Conservation (phyloP, 2,329 filamentous ascomycete genomes). For the Ceratocystis variospora region DNA sequence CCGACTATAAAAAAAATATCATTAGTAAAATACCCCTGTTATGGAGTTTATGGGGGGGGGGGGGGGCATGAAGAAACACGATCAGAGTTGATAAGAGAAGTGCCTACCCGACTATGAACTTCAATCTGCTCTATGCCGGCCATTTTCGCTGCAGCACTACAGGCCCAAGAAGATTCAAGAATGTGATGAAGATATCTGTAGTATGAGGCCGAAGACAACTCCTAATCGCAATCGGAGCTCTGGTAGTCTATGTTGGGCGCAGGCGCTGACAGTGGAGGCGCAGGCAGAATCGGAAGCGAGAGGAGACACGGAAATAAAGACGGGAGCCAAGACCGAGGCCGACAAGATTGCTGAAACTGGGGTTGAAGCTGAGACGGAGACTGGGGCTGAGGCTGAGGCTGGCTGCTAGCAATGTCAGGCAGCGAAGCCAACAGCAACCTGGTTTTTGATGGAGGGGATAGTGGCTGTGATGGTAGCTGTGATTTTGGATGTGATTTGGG, state of each 20-base stretch:
- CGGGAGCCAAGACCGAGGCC: neutral
- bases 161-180: constrained; percentile 11
- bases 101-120: constrained; percentile 81
- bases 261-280: neutral
- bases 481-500: constrained; percentile 1
- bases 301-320: neutral
- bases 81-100: neutral
- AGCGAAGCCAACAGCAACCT: neutral
- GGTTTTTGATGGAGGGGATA: neutral
- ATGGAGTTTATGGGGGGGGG: neutral
- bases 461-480: neutral
- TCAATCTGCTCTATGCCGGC: constrained; percentile 93
- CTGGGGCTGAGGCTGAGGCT: neutral
- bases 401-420: neutral
- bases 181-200: constrained; percentile 5
- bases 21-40: constrained; percentile 13
- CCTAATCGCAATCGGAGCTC: constrained; percentile 4
- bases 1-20: constrained; percentile 50
- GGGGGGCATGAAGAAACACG: neutral
- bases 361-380: neutral
- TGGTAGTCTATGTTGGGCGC: neutral
- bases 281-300: neutral
- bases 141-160: constrained; percentile 38
- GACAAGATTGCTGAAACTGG: neutral
- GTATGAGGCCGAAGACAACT: constrained; percentile 10